Evolutionary conservation across 768 basidiomycete genomes (phyloP), one percentile per base, ranked within the genome.

Genomic region (Scleroderma citrinum): DNA sequence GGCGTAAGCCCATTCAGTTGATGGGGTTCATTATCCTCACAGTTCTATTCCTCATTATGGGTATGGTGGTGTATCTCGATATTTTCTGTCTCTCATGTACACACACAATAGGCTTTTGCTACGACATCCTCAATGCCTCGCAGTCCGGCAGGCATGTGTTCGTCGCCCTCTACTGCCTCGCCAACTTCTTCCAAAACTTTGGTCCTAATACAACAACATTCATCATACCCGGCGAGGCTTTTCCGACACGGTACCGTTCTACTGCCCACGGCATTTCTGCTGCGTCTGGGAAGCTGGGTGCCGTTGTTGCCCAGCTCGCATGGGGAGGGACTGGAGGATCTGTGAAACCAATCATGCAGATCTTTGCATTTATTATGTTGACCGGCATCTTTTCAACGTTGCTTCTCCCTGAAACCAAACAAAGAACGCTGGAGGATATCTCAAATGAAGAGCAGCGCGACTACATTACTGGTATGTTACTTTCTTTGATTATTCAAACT

Each of bases 151-250:
- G 43, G 14, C 78, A 80, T 31, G 87, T 74, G 2, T 91, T 92
- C 63, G 82, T 89, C 43, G 84, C 86, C 70, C 76, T 89, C 23
- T 92, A 92, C 71, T 87, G 87, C 63, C 71, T 92, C n/a, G 78
- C 87, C 58, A 85, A 87, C 63, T 90, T 90, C 71, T 89, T 91
- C 84, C 85, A 88, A 71, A 92, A 92, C 69, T 92, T 90, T 53
- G 89, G 87, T 2, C 86, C 84, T 10, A 88, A 90, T 57, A 77
- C 77, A 0, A 91, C 87, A 1, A 90, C 88, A 0, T 92, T 92
- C 65, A 50, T 91, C 47, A 70, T 91, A 3, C 88, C 90, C 0
- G 87, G 86, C 54, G 91, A 93, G 63, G 77, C 73, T 21, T 92
- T 90, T 80, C 90, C 90, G 1, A 93, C 90, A 1, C 86, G 91